Evolutionary conservation across 257 asterid genomes (phyloP), one percentile per base, ranked within the genome.

Genomic region (Ocimum tenuiflorum): DNA sequence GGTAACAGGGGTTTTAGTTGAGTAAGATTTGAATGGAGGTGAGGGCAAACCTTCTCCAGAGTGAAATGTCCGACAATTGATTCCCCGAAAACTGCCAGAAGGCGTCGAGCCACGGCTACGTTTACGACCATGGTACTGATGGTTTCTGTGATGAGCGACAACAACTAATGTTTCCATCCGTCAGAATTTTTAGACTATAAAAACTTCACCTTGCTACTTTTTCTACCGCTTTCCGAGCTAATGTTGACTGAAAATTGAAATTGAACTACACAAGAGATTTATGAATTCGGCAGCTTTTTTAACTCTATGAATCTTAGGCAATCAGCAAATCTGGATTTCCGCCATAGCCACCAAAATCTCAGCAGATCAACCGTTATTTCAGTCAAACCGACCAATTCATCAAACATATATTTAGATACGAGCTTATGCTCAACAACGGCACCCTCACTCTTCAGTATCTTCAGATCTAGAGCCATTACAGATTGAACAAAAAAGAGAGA

Each of bases 281-380:
- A 1, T 2, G 3, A 72, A 60, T 19, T 14, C 12, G 51, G 31
- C 64, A 63, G 43, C 73, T n/a, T 43, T 45, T 38, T 42, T 15
- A 60, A 38, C 57, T 9, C 72, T 51, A 13, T 1, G 17, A 42
- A 58, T 39, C 73, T 27, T 8, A 79, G 53, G 38, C 42, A 52
- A 55, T 18, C 55, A 8, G 57, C 61, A 53, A 47, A 53, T 56
- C 41, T 81, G 82, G 81, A 91, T 88, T 85, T 89, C 75, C 85
- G 58, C 88, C 91, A 82, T 7, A 89, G 71, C 90, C 91, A 87
- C 89, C 92, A 82, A 56, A 83, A 82, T 55, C 83, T 82, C 58
- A 87, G 83, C 67, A 81, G 76, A 82, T 81, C 85, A 72, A 80
- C 70, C 27, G 63, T 65, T 33, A 63, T 51, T 48, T 60, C 68